phyloP scores from a whole-genome alignment of 2,329 filamentous ascomycete genomes.

The Trichoderma harzianum region DNA sequence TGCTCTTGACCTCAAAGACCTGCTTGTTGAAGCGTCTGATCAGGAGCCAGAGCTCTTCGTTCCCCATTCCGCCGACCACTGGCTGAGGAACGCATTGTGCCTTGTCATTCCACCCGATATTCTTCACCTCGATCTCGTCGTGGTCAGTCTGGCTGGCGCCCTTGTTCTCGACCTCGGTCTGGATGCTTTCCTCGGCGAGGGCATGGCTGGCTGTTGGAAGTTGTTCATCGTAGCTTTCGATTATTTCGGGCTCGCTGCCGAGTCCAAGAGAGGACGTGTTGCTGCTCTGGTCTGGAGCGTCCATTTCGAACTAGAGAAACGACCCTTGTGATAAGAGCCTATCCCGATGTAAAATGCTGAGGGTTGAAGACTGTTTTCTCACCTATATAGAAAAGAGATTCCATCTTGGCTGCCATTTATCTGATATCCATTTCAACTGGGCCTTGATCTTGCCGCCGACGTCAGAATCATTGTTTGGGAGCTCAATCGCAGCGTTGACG shows the following conservation, averaged over 20 bases:
- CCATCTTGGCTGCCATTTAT: background rate
- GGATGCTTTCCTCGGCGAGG: slow-evolving; percentile 32
- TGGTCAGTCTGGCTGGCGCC: slow-evolving; percentile 46
- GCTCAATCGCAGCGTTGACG: background rate
- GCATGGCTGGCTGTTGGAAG: slow-evolving; percentile 36
- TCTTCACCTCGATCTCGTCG: slow-evolving; percentile 54
- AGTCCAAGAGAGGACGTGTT: slow-evolving; percentile 18
- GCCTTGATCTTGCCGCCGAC: slow-evolving; percentile 8
- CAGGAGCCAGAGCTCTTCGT: slow-evolving; percentile 71
- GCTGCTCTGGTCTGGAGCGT: background rate
- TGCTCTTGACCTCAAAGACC: slow-evolving; percentile 65
- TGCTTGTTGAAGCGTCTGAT: slow-evolving; percentile 72
- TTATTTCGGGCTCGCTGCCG: slow-evolving; percentile 30
- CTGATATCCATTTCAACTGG: background rate
- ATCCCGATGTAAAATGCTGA: background rate
- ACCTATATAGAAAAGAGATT: background rate
- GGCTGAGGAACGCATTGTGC: slow-evolving; percentile 54
- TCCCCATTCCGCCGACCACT: slow-evolving; percentile 64
- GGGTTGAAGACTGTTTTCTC: background rate
- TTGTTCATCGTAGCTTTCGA: slow-evolving; percentile 28
- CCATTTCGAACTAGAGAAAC: background rate
- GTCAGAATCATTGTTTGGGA: background rate
- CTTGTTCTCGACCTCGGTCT: slow-evolving; percentile 35
- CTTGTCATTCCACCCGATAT: slow-evolving; percentile 67
- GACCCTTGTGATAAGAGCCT: background rate